Evolutionary conservation across 257 asterid species (phyloP).

Genomic region (Linaria vulgaris): DNA sequence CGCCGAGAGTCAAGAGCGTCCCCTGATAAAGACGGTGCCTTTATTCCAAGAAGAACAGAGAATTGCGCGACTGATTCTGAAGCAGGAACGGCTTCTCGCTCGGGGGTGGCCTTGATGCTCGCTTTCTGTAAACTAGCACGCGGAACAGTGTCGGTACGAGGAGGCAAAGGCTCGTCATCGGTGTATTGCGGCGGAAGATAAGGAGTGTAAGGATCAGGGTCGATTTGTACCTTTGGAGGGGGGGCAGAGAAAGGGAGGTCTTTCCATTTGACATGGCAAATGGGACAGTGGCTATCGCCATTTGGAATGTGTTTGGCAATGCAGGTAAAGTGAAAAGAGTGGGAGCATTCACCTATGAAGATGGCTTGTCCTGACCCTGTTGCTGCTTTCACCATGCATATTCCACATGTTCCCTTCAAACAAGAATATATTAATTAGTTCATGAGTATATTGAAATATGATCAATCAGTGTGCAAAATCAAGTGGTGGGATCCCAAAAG

Average conservation of each 20-base stretch:
- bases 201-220: not conserved
- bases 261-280: conserved; percentile 32
- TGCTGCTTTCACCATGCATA: conserved; percentile 25
- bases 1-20: conserved; percentile 22
- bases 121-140: conserved; percentile 10
- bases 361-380: conserved; percentile 35
- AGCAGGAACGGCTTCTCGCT: conserved; percentile 25
- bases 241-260: conserved; percentile 20
- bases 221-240: not conserved
- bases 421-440: not conserved
- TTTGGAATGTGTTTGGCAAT: not conserved
- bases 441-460: not conserved
- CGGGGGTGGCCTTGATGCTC: conserved; percentile 29
- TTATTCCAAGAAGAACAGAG: conserved; percentile 31
- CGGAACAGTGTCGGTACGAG: not conserved
- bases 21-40: conserved; percentile 29
- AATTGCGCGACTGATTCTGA: conserved; percentile 20
- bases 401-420: conserved; percentile 36
- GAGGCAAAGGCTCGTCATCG: conserved; percentile 35
- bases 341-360: conserved; percentile 37
- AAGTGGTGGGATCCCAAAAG: not conserved
- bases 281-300: conserved; percentile 31
- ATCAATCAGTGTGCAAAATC: not conserved
- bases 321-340: conserved; percentile 39
- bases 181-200: not conserved